Percentiles rank a stretch among this genome's conserved stretches.
These are phyloP conservation scores for Entomortierella lignicola DNA, from an alignment of 192 early-diverging fungal genomes.

Conservation along the genomic window DNA sequence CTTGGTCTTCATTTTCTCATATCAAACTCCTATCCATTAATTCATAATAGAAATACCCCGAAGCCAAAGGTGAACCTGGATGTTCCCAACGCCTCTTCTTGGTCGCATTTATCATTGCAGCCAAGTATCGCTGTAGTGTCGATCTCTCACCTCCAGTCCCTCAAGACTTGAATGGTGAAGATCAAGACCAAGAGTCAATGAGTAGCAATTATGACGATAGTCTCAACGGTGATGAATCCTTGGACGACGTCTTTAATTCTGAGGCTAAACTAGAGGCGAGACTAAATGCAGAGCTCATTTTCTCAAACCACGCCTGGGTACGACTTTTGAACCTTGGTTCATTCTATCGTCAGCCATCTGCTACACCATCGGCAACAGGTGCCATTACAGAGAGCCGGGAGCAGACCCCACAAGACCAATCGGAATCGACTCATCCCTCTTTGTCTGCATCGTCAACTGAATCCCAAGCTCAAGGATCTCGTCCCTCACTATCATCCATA, in stretches of 20 bases:
- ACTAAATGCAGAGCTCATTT: conserved; percentile 34
- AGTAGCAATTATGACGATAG: not conserved
- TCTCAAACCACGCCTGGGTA: conserved; percentile 50
- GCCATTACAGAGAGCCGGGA: not conserved
- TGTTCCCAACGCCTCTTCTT: conserved; percentile 61
- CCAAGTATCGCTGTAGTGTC: conserved; percentile 55
- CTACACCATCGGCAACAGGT: not conserved
- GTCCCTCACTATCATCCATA: conserved; percentile 5
- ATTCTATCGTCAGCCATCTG: conserved; percentile 21
- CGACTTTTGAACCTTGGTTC: conserved; percentile 45
- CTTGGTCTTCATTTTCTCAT: not conserved
- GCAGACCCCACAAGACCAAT: not conserved
- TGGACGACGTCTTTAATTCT: not conserved
- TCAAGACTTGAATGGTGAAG: not conserved
- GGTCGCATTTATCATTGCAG: conserved; percentile 61
- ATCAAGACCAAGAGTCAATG: not conserved
- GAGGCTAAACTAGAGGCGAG: conserved; percentile 12
- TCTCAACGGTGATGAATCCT: not conserved
- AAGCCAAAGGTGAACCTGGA: conserved; percentile 57
- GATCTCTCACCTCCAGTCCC: conserved; percentile 26
- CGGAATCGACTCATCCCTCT: not conserved
- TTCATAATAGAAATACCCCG: conserved; percentile 53
- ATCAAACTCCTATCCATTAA: not conserved
- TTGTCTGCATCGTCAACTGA: not conserved
- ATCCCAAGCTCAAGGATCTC: not conserved